Conservation (phyloP, 805 yeast genomes). For the Nakazawaea sp. region DNA sequence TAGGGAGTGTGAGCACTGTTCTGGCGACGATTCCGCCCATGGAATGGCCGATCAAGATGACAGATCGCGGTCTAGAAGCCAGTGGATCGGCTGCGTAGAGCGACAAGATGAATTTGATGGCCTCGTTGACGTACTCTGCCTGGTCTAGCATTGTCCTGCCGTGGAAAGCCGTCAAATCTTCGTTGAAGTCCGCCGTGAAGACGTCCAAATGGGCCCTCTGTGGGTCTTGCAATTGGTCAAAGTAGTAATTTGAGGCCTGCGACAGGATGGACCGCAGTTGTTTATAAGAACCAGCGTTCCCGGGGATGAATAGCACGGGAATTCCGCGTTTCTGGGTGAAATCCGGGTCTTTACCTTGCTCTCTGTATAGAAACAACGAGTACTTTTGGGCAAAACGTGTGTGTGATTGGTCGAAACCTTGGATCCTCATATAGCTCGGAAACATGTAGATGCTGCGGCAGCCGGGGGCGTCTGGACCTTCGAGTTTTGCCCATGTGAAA, state of each 20-base stretch:
- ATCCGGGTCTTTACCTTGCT: slow-evolving; percentile 68
- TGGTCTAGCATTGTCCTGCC: slow-evolving; percentile 91
- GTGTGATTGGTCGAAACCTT: slow-evolving; percentile 64
- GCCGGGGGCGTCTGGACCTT: slow-evolving; percentile 17
- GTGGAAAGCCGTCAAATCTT: slow-evolving; percentile 93
- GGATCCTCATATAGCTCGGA: slow-evolving; percentile 74
- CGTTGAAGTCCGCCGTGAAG: slow-evolving; percentile 90
- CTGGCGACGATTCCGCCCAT: slow-evolving; percentile 98
- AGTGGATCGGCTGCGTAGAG: slow-evolving; percentile 40
- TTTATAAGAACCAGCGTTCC: slow-evolving; percentile 91
- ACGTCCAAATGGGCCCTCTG: slow-evolving; percentile 53
- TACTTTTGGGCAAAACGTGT: slow-evolving; percentile 74
- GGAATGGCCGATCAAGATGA: slow-evolving; percentile 81
- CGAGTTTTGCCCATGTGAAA: background rate
- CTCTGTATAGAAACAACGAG: slow-evolving; percentile 79
- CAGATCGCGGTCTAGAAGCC: slow-evolving; percentile 51
- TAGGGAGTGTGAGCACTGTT: slow-evolving; percentile 72
- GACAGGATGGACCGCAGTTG: slow-evolving; percentile 94
- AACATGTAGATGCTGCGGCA: slow-evolving; percentile 75
- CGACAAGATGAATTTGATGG: slow-evolving; percentile 66
- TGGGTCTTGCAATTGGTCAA: slow-evolving; percentile 22
- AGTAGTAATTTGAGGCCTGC: slow-evolving; percentile 53
- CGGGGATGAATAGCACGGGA: slow-evolving; percentile 92
- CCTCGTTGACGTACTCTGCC: slow-evolving; percentile 89
- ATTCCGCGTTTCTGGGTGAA: slow-evolving; percentile 45